Evolutionary conservation across 2,329 filamentous ascomycete species (phyloP), one percentile per base, ranked within the genome.

Genomic region (Beauveria asiatica): DNA sequence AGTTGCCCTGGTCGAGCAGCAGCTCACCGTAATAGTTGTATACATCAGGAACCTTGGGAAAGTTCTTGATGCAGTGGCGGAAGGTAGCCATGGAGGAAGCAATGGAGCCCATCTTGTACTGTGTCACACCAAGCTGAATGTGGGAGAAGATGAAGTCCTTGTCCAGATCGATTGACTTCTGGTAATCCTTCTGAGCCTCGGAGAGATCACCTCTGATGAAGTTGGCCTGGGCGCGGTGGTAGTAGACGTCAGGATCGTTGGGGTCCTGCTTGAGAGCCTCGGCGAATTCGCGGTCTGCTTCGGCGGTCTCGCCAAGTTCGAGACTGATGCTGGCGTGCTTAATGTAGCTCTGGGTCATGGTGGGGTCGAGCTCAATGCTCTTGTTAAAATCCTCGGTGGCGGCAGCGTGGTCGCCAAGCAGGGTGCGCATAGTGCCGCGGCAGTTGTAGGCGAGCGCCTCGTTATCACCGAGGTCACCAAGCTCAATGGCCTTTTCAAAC

Each of bases 11-110:
- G 79, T 99, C 94, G 58, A 99, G 86, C 61, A 99, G 83, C 60
- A 99, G 83, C 79, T 99, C 94, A 69, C 94, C 94, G 70, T 96
- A 97, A 83, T 99, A 99, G 83, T 99, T 99, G 83, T 97, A 99
- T 45, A 97, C 94, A 71, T 99, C 94, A 6, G 93, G 92, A 11
- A 96, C 90, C 72, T 93, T 90, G 70, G 92, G 89, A 72, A 99
- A 99, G 78, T 96, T 97, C 87, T 97, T 99, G 75, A 97, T 92
- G 75, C 92, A 96, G 64, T 92, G 84, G 68, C 93, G 86, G 86
- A 99, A 97, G 6, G 94, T 99, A 41, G 94, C 93, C 92, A 97
- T 97, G 51, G 92, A 96, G 9, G 92, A 97, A 8, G 94, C 94
- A 61, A 99, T 89, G 33, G 91, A 96, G 67, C 94, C 94, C 89